These are phyloP conservation scores for Talaromyces sp. DNA, from an alignment of 2,329 filamentous ascomycete species.

Conservation along the genomic window DNA sequence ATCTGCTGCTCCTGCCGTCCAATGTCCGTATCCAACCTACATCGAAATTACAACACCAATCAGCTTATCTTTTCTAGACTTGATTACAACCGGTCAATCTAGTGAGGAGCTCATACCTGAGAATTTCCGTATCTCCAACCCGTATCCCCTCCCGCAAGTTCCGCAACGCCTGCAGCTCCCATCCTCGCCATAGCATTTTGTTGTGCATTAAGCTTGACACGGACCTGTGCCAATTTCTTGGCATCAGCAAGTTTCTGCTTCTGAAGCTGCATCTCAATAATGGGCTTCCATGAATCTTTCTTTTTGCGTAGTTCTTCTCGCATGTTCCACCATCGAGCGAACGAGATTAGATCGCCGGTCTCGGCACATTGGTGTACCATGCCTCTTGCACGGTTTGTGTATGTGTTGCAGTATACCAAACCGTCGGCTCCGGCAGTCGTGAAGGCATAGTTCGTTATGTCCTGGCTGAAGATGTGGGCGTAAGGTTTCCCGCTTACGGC, in stretches of 20 bases:
- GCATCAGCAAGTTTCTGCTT: neutral
- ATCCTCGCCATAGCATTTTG: neutral
- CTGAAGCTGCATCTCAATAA: neutral
- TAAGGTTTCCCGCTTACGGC: neutral
- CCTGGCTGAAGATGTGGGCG: neutral
- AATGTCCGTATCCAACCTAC: neutral
- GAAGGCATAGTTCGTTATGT: neutral
- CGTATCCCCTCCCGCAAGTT: neutral
- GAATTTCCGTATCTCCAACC: neutral
- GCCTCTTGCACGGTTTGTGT: neutral
- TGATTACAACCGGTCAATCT: no score
- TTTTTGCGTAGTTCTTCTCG: neutral
- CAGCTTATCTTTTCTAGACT: neutral
- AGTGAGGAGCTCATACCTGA: neutral
- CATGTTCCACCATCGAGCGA: neutral
- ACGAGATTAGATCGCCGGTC: neutral
- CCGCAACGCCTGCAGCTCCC: neutral
- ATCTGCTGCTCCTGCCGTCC: neutral
- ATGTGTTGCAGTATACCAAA: neutral
- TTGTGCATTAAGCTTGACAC: neutral
- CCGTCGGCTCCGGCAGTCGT: neutral
- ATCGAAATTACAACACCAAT: neutral
- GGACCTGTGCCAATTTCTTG: neutral
- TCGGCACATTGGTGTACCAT: neutral
- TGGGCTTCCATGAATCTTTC: neutral